Evolutionary conservation across 2,329 filamentous ascomycete species (phyloP), one percentile per base, ranked within the genome.

Genomic region (Ustulina deusta): DNA sequence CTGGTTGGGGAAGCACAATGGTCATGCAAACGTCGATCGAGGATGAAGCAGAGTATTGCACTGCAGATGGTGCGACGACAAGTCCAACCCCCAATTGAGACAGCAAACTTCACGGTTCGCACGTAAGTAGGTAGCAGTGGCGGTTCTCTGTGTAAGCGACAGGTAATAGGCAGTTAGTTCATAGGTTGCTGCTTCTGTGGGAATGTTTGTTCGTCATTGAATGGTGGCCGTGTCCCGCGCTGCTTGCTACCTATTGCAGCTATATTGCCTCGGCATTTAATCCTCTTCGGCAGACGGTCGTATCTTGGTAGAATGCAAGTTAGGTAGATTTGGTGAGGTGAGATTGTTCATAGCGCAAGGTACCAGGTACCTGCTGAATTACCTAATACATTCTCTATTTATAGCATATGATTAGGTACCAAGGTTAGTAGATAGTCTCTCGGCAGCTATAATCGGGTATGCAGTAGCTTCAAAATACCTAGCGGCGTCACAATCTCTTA

Each of bases 201-300:
- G 25, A 7, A 10, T 6, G 27, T 10, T 20, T 32, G 27, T 34
- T 54, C 32, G 11, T 22, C 32, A 20, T 22, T 36, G 51, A 22
- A 36, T 13, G 51, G 51, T 29, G 32, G 48, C 25, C 9, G 29
- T 36, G 27, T n/a, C 51, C 20, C 52, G 42, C 32, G n/a, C 32
- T 25, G 51, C 29, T 22, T 20, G n/a, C 22, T 42, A 38, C 4
- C 2, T 13, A 4, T 11, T 40, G n/a, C 22, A 25, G n/a, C n/a
- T 52, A 25, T 22, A 34, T 59, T 59, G 44, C 56, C 56, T 59
- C 56, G 56, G 56, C 29, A 44, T 48, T 49, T 48, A 59, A 27
- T 59, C 42, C 27, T 40, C 6, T 36, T 49, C 56, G 56, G 56
- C 49, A 59, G 42, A 48, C 44, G 44, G 32, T n/a, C n/a, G n/a